Percentiles rank a stretch among this genome's conserved stretches.
Conservation (phyloP, 164 flowering plant genomes). For the Sextonia rubra region DNA sequence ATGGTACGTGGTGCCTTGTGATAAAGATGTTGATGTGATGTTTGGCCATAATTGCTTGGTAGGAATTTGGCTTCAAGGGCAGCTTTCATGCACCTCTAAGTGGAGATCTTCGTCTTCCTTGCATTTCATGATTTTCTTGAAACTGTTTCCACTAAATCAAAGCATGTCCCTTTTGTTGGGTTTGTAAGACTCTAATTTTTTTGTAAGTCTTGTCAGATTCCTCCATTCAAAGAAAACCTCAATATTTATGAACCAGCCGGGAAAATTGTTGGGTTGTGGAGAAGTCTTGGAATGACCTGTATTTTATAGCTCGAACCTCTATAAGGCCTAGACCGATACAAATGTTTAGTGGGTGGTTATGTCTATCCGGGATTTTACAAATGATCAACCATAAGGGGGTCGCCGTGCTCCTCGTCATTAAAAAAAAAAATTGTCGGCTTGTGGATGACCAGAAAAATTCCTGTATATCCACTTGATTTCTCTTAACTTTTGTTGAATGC, state of each 20-base stretch:
- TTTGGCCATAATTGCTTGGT: background rate
- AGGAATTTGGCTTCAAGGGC: background rate
- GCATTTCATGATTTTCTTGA: background rate
- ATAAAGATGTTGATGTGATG: background rate
- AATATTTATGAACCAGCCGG: background rate
- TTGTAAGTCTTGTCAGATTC: background rate
- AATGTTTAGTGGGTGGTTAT: too few relatives aligned
- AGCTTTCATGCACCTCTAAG: background rate
- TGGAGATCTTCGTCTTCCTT: background rate
- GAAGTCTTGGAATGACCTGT: too few relatives aligned
- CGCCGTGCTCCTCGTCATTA: too few relatives aligned
- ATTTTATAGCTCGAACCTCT: too few relatives aligned
- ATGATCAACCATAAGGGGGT: too few relatives aligned
- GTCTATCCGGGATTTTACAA: too few relatives aligned
- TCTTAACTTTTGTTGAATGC: background rate
- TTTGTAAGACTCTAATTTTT: background rate
- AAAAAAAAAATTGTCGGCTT: background rate
- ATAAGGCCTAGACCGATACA: too few relatives aligned
- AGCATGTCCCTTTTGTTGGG: background rate
- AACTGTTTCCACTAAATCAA: conserved; percentile 1
- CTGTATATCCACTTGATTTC: background rate
- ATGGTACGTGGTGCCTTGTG: background rate
- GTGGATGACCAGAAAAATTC: background rate
- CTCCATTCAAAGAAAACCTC: background rate
- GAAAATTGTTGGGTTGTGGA: background rate